Evolutionary conservation across 148 eudicot species (phyloP).

Genomic region (Rhododendron henanense): DNA sequence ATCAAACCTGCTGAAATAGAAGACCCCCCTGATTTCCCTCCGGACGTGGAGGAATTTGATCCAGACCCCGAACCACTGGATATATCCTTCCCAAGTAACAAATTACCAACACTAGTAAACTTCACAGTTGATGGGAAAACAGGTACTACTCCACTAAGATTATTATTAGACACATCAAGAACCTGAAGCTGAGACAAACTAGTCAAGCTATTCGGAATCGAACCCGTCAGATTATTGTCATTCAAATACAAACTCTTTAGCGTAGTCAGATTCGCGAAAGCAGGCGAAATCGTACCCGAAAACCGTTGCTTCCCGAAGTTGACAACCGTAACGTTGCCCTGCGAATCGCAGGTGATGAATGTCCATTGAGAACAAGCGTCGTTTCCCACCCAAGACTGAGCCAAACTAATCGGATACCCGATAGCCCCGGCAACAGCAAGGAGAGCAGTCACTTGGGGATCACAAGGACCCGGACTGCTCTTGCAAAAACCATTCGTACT

Average conservation of each 20-base stretch:
- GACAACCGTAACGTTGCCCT: slow-evolving; percentile 25
- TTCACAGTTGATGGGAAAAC: slow-evolving; percentile 32
- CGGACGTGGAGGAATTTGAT: slow-evolving; percentile 12
- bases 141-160: slow-evolving; percentile 52
- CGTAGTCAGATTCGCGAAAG: slow-evolving; percentile 43
- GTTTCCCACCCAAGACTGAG: slow-evolving; percentile 61
- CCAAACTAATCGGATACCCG: slow-evolving; percentile 49
- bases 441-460: slow-evolving; percentile 51
- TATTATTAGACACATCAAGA: slow-evolving; percentile 59
- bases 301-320: slow-evolving; percentile 46
- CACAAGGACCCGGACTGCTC: slow-evolving; percentile 53
- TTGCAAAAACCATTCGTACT: slow-evolving; percentile 43
- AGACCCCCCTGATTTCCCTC: slow-evolving; percentile 15
- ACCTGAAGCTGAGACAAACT: slow-evolving; percentile 32
- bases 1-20: slow-evolving; percentile 32
- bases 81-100: slow-evolving; percentile 24
- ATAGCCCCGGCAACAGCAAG: slow-evolving; percentile 42
- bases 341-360: slow-evolving; percentile 34
- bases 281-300: slow-evolving; percentile 55
- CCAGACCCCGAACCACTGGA: slow-evolving; percentile 19
- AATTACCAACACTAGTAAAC: slow-evolving; percentile 35
- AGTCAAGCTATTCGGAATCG: slow-evolving; percentile 45
- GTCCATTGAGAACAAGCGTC: slow-evolving; percentile 55
- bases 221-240: slow-evolving; percentile 51
- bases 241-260: slow-evolving; percentile 34